Evolutionary conservation across 345 rosid species (phyloP).

Genomic region (Eucalyptus camaldulensis): DNA sequence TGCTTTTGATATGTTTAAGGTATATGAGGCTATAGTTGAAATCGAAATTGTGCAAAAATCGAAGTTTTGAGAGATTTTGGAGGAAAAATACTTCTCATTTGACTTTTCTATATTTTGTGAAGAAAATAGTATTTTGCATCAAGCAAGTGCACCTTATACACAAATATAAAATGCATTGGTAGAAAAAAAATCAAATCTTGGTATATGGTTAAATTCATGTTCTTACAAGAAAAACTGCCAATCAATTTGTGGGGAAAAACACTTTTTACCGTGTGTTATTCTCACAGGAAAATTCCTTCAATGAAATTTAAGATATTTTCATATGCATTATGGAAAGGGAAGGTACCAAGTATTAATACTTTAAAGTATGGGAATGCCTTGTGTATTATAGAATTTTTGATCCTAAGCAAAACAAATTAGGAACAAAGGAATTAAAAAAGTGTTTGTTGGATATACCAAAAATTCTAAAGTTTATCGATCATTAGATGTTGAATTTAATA

Average conservation of each 20-base stretch:
- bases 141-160: not conserved
- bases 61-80: not conserved
- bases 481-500: not conserved
- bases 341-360: not conserved
- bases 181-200: not conserved
- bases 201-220: not conserved
- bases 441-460: not conserved
- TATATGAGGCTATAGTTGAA: not conserved
- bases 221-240: not conserved
- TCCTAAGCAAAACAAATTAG: not conserved
- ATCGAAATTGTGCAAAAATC: not conserved
- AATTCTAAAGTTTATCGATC: not conserved
- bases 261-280: accelerated
- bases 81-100: not conserved
- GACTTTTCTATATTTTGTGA: not conserved
- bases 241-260: not conserved
- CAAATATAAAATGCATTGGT: not conserved
- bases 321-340: not conserved
- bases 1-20: not conserved
- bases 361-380: not conserved
- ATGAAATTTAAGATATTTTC: not conserved
- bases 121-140: not conserved
- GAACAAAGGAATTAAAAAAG: not conserved
- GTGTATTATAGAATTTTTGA: not conserved
- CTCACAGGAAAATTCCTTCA: not conserved